phyloP scores from a whole-genome alignment of 1,284 basidiomycete genomes.

The Ganoderma sp. region DNA sequence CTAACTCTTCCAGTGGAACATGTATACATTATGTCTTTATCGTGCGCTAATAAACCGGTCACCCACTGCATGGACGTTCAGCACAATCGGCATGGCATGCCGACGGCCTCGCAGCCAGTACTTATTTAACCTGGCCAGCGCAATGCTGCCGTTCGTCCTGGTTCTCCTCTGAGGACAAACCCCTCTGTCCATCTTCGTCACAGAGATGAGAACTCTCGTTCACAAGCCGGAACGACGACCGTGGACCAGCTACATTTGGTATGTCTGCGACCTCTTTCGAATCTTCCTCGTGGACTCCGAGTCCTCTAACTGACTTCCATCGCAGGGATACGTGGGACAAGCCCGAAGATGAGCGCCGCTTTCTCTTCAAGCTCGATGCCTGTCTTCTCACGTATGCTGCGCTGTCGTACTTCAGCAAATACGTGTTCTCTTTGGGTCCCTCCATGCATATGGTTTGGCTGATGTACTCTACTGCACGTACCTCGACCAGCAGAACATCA shows the following conservation, averaged over 20 bases:
- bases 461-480: conserved; percentile 37
- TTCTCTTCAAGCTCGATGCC: conserved; percentile 46
- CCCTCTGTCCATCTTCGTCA: background rate
- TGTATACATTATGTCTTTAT: conserved; percentile 2
- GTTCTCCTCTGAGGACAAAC: background rate
- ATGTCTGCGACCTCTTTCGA: background rate
- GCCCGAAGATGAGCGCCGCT: conserved; percentile 46
- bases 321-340: conserved; percentile 51
- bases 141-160: background rate
- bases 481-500: conserved; percentile 50
- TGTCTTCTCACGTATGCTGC: conserved; percentile 48
- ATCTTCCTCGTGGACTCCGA: no score
- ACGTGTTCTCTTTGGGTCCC: conserved; percentile 29
- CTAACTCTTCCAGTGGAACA: background rate
- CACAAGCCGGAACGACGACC: conserved; percentile 27
- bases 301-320: background rate
- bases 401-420: conserved; percentile 51
- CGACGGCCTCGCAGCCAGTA: background rate
- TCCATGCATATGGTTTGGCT: conserved; percentile 14
- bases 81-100: background rate
- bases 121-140: conserved; percentile 13
- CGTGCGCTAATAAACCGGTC: background rate
- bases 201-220: conserved; percentile 18
- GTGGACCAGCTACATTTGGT: conserved; percentile 38
- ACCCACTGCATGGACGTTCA: background rate